A percentile compares a stretch with the other conserved stretches of the same genome.
phyloP scores from a whole-genome alignment of 345 rosid species.

The Cardamine chenopodiifolia region DNA sequence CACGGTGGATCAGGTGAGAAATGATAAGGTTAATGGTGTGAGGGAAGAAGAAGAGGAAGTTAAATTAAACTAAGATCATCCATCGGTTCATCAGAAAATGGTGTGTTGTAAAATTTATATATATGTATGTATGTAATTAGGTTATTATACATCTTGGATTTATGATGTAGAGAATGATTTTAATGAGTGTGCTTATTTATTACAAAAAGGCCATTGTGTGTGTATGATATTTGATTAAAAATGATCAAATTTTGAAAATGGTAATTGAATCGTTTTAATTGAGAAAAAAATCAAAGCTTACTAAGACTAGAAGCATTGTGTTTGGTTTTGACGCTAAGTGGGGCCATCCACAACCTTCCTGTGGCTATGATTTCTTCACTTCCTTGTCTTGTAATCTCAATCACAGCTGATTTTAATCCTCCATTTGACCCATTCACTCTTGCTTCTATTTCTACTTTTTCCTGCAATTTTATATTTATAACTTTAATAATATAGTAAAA shows the following conservation, averaged over 20 bases:
- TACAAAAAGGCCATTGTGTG: slow-evolving; percentile 25
- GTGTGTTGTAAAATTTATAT: slow-evolving; percentile 24
- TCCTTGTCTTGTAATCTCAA: slow-evolving; percentile 50
- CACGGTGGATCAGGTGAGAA: slow-evolving; percentile 44
- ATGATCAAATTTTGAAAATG: slow-evolving; percentile 24
- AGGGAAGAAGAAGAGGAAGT: slow-evolving; percentile 41
- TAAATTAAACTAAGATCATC: slow-evolving; percentile 27
- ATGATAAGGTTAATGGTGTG: slow-evolving; percentile 48
- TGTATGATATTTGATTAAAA: slow-evolving; percentile 30
- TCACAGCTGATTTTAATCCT: slow-evolving; percentile 46
- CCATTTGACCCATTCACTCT: slow-evolving; percentile 53
- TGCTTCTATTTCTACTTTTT: slow-evolving; percentile 66
- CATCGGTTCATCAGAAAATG: neutral
- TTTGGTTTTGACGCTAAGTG: slow-evolving; percentile 20
- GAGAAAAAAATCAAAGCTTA: slow-evolving; percentile 44
- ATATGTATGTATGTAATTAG: slow-evolving; percentile 41
- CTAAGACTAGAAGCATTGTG: slow-evolving; percentile 26
- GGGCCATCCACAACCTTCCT: slow-evolving; percentile 65
- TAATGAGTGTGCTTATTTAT: slow-evolving; percentile 23
- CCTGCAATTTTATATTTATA: slow-evolving; percentile 43
- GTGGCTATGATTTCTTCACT: slow-evolving; percentile 51
- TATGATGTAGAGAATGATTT: slow-evolving; percentile 35
- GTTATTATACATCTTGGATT: slow-evolving; percentile 15
- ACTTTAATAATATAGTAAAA: neutral
- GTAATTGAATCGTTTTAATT: neutral